Base-by-base conservation (phyloP, 306 rosid species). In the Fragaria nilgerrensis region DNA sequence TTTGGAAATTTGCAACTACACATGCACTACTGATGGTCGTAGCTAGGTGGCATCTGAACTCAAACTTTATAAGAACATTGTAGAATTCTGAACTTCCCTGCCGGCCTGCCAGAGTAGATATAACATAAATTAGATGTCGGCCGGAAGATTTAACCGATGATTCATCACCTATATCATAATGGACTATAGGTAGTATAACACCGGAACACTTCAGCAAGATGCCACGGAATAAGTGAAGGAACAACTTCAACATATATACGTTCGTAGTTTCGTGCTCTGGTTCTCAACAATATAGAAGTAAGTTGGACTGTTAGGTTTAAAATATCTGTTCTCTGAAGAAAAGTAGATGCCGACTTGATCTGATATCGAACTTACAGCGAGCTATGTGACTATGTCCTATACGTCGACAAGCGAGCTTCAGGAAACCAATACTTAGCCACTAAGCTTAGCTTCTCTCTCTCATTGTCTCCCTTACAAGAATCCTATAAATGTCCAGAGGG, bases 261-360 rank as follows among this genome's bases (percentile, higher is more conserved):
- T n/a, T n/a, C n/a, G n/a, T n/a, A n/a, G n/a, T n/a, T n/a, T n/a
- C n/a, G n/a, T n/a, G n/a, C n/a, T n/a, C n/a, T n/a, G n/a, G n/a
- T n/a, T n/a, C n/a, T n/a, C n/a, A n/a, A n/a, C n/a, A n/a, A n/a
- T n/a, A 25, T 3, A 25, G 36, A 23, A 59, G 17, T 45, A 45
- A 15, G 50, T 63, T 75, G 56, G 77, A 75, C 56, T n/a, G 76
- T 59, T 83, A 65, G 75, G 72, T 68, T 53, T 43, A 14, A 55
- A n/a, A 25, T 69, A 14, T 48, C 68, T 39, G 82, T 81, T 83
- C 58, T 59, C 58, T 65, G 43, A 49, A 23, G 68, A 62, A 64
- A 14, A 13, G 63, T 34, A 45, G 77, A 8, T 74, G 14, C 29
- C 22, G 22, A 15, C 7, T 23, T 7, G 62, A 55, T 55, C 62